Conservation (phyloP, 352 stramenopile species). For the Albugo candida region DNA sequence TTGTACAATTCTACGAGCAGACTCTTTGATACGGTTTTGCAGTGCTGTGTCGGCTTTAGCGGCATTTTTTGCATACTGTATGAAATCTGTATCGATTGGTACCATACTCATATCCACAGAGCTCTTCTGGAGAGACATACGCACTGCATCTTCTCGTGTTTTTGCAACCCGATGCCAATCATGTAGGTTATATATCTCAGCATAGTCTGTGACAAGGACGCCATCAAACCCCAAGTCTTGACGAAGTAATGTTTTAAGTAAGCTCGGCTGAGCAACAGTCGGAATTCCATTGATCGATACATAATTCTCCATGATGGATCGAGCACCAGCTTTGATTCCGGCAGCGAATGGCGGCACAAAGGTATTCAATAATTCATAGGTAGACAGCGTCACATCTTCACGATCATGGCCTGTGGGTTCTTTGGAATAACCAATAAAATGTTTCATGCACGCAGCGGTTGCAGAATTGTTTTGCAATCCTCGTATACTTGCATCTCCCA, state of each 20-base stretch:
- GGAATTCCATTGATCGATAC: slow-evolving; percentile 25
- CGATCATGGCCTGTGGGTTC: slow-evolving; percentile 20
- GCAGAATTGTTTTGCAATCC: slow-evolving; percentile 19
- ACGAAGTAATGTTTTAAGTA: slow-evolving; percentile 66
- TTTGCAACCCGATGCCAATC: slow-evolving; percentile 32
- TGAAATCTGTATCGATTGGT: slow-evolving; percentile 22
- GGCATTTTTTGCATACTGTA: slow-evolving; percentile 22
- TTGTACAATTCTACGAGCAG: slow-evolving; percentile 35
- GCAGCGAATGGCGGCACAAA: slow-evolving; percentile 11
- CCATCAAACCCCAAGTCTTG: slow-evolving; percentile 75
- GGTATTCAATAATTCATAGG: slow-evolving; percentile 13
- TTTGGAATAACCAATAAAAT: slow-evolving; percentile 21
- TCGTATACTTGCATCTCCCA: slow-evolving; percentile 25
- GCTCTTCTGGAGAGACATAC: slow-evolving; percentile 45
- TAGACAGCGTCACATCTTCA: slow-evolving; percentile 12
- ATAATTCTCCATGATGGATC: slow-evolving; percentile 11
- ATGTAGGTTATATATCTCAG: slow-evolving; percentile 81
- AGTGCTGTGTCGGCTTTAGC: slow-evolving; percentile 17
- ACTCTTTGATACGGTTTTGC: slow-evolving; percentile 30
- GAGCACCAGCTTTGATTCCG: slow-evolving; percentile 9
- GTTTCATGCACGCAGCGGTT: slow-evolving; percentile 34
- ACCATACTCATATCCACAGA: slow-evolving; percentile 87
- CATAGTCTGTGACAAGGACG: slow-evolving; percentile 83
- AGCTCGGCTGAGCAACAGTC: slow-evolving; percentile 27
- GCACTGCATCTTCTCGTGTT: slow-evolving; percentile 32